Evolutionary conservation across 163 green algal species (phyloP), one percentile per base, ranked within the genome.

Genomic region (Scenedesmus sp.): DNA sequence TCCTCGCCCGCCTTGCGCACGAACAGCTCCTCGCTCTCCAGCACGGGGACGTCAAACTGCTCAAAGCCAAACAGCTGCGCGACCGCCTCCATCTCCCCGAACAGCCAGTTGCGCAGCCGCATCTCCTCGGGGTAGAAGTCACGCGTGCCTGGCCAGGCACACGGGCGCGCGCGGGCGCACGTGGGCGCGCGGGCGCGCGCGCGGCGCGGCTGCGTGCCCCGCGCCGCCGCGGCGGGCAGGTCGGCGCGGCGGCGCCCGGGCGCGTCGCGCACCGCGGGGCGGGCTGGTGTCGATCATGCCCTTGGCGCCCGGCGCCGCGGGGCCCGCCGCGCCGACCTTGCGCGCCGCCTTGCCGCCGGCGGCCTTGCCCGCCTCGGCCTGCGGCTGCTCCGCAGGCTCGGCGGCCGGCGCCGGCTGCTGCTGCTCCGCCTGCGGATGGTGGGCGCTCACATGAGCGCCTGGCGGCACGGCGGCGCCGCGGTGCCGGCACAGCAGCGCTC

Each of bases 11-110:
- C 96, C 71, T 99, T 99, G 22, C 96, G 88, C 36, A 95, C 88
- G 78, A 97, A 99, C 6, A 99, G 93, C 81, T 97, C 94, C 86
- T 99, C 96, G 34, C 87, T 95, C 79, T 99, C 96, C 56, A 99
- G 84, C 67, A 99, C 95, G 10, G 96, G 96, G 44, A 91, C 92
- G 76, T 98, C 96, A 63, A 97, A 93, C 78, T 97, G 91, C 76
- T 93, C 87, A 75, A 94, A 95, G 34, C 89, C 91, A 72, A 92
- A 95, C 24, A 82, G 51, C 24, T 75, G 48, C 0, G 77, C 86
- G 5, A 94, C 89, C 33, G 83, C 83, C 2, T 78, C 76, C 81
- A 94, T 97, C 60, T 97, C 83, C 14, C 78, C 90, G 87, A 98
- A 99, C 60, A 99, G 87, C 96, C 96, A 99, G 73, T 87, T 95